A percentile compares a stretch with the other conserved stretches of the same genome.
Conservation (phyloP, 2,329 filamentous ascomycete genomes). For the Coniochaeta prunicola region DNA sequence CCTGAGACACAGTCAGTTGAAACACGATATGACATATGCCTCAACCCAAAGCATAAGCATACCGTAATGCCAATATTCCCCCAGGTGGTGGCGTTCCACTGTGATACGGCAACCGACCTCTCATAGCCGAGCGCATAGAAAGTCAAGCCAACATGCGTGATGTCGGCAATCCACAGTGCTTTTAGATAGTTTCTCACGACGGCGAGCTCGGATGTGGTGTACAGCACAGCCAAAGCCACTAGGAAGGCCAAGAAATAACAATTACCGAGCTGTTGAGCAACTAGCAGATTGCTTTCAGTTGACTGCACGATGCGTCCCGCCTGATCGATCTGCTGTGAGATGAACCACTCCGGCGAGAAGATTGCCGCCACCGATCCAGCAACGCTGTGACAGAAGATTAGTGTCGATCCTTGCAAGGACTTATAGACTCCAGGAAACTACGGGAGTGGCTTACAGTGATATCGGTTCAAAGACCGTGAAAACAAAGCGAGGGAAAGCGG, state of each 20-base stretch:
- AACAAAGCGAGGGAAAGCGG: slow-evolving; percentile 54
- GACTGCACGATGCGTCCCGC: slow-evolving; percentile 22
- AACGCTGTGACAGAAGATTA: slow-evolving; percentile 19
- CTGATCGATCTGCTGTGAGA: slow-evolving; percentile 50
- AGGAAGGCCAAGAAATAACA: slow-evolving; percentile 60
- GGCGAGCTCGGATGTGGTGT: slow-evolving; percentile 55
- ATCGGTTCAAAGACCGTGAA: slow-evolving; percentile 65
- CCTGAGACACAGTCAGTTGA: slow-evolving; percentile 19
- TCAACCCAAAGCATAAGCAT: slow-evolving; percentile 18
- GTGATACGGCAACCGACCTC: slow-evolving; percentile 40
- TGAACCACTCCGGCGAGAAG: slow-evolving; percentile 52
- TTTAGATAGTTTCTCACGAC: slow-evolving; percentile 62
- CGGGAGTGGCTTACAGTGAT: slow-evolving; percentile 47
- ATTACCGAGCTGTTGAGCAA: slow-evolving; percentile 64
- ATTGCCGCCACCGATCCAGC: slow-evolving; percentile 52
- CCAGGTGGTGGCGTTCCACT: slow-evolving; percentile 67
- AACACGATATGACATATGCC: background rate
- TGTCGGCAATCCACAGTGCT: slow-evolving; percentile 57
- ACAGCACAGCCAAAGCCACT: slow-evolving; percentile 56
- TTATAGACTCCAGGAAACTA: background rate
- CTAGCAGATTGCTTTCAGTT: slow-evolving; percentile 42
- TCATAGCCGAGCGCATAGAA: slow-evolving; percentile 51
- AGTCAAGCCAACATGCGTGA: slow-evolving; percentile 60
- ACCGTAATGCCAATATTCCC: slow-evolving; percentile 64
- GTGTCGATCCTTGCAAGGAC: background rate